A percentile compares a stretch with the other conserved stretches of the same genome.
phyloP scores from a whole-genome alignment of 257 asterid species.

The Fraxinus americana region DNA sequence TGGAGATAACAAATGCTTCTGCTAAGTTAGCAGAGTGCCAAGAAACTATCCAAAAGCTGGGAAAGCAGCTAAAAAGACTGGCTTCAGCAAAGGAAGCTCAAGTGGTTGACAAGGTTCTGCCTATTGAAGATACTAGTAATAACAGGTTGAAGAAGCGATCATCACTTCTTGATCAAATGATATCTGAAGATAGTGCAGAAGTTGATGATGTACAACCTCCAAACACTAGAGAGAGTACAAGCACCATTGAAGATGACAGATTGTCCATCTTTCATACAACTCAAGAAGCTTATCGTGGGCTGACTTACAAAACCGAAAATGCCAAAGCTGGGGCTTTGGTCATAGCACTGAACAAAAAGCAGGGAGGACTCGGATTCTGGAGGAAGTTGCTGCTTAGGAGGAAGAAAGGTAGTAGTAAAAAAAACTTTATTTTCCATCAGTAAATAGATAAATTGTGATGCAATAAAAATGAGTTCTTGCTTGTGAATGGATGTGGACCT shows the following conservation, averaged over 20 bases:
- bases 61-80: conserved; percentile 67
- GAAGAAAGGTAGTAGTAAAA: conserved; percentile 52
- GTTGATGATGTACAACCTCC: conserved; percentile 36
- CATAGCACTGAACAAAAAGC: conserved; percentile 50
- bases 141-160: conserved; percentile 47
- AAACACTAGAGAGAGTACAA: conserved; percentile 32
- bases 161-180: conserved; percentile 78
- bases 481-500: conserved; percentile 23
- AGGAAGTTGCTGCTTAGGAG: conserved; percentile 68
- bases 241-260: conserved; percentile 19
- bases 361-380: conserved; percentile 54
- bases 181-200: conserved; percentile 49
- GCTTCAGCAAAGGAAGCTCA: conserved; percentile 51
- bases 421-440: conserved; percentile 40
- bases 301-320: conserved; percentile 20
- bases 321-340: conserved; percentile 51
- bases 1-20: conserved; percentile 82
- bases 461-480: conserved; percentile 25
- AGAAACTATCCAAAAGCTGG: conserved; percentile 70
- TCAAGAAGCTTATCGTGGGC: conserved; percentile 23
- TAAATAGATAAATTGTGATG: conserved; percentile 28
- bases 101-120: conserved; percentile 39
- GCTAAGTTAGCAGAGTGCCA: conserved; percentile 78
- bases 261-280: conserved; percentile 11
- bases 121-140: conserved; percentile 31